Percentiles rank a stretch among this genome's conserved stretches.
Evolutionary conservation across 2,329 filamentous ascomycete genomes (phyloP).

Genomic region (Mycosphaerella arachidis): DNA sequence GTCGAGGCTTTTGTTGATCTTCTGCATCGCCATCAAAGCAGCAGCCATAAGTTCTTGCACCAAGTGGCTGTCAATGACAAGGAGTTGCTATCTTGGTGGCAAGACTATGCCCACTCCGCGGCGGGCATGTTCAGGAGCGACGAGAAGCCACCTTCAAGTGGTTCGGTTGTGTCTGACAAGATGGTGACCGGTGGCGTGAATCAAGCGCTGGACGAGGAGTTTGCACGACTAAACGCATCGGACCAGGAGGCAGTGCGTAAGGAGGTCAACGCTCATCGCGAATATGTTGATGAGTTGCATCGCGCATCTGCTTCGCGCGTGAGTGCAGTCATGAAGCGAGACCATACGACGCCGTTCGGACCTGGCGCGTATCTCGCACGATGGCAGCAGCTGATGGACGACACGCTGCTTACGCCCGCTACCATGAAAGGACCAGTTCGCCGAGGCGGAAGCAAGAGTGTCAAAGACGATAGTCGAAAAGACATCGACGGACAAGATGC

Average conservation of each 20-base stretch:
- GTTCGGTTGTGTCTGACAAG: constrained; percentile 22
- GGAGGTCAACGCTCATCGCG: constrained; percentile 56
- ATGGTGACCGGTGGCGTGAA: constrained; percentile 43
- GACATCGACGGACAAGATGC: constrained; percentile 32
- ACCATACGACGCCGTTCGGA: constrained; percentile 48
- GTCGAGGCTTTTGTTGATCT: constrained; percentile 70
- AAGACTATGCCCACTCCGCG: constrained; percentile 56
- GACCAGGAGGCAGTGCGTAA: constrained; percentile 46
- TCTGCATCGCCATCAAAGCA: constrained; percentile 58
- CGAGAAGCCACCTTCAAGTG: constrained; percentile 22
- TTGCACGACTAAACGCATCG: constrained; percentile 44
- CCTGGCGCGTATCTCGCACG: constrained; percentile 68
- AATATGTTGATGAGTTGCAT: constrained; percentile 56
- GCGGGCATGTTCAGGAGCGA: constrained; percentile 51
- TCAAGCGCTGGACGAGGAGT: constrained; percentile 38
- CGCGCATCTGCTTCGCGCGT: constrained; percentile 53
- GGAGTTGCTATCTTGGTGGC: constrained; percentile 58
- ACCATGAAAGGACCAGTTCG: constrained; percentile 51
- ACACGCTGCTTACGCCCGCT: constrained; percentile 63
- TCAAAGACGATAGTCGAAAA: constrained; percentile 35
- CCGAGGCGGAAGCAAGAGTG: constrained; percentile 31
- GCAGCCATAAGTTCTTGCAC: constrained; percentile 67
- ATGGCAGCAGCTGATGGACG: constrained; percentile 68
- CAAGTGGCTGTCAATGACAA: constrained; percentile 64
- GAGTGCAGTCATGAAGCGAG: constrained; percentile 50